Conservation (phyloP, 2,329 filamentous ascomycete species). For the Colletotrichum eremochloae region DNA sequence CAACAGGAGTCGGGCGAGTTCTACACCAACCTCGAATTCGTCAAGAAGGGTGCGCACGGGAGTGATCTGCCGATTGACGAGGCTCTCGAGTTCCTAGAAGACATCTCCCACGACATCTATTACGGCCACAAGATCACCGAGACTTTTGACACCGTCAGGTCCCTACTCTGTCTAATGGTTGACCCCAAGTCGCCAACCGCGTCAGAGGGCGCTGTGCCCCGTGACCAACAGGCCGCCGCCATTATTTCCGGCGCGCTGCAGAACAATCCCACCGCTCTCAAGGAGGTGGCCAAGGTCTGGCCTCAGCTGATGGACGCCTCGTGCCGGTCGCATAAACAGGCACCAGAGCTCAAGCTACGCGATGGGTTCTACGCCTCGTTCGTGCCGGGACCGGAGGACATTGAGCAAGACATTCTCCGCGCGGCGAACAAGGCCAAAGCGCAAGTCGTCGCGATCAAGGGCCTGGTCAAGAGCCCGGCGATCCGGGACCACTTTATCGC, state of each 20-base stretch:
- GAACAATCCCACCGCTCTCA: slow-evolving; percentile 74
- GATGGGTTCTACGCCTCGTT: slow-evolving; percentile 58
- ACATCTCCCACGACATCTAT: slow-evolving; percentile 77
- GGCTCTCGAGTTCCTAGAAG: slow-evolving; percentile 70
- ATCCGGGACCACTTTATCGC: slow-evolving; percentile 70
- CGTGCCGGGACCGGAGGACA: slow-evolving; percentile 47
- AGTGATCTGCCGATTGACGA: slow-evolving; percentile 57
- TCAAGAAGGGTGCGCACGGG: slow-evolving; percentile 44
- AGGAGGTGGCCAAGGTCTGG: slow-evolving; percentile 65
- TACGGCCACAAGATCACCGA: slow-evolving; percentile 75
- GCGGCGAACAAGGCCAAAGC: slow-evolving; percentile 50
- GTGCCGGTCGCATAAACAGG: slow-evolving; percentile 50
- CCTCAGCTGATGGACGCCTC: slow-evolving; percentile 52
- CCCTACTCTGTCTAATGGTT: slow-evolving; percentile 69
- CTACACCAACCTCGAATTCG: slow-evolving; percentile 42
- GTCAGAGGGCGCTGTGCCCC: slow-evolving; percentile 49
- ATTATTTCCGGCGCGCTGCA: slow-evolving; percentile 71
- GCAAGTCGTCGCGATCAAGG: slow-evolving; percentile 65
- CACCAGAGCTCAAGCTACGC: slow-evolving; percentile 48
- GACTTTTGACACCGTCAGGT: slow-evolving; percentile 64
- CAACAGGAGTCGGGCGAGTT: slow-evolving; percentile 49
- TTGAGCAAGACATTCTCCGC: slow-evolving; percentile 23
- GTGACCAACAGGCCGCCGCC: slow-evolving; percentile 67
- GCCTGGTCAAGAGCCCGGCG: slow-evolving; percentile 66
- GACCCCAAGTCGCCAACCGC: slow-evolving; percentile 46